A percentile compares a stretch with the other conserved stretches of the same genome.
These are phyloP conservation scores for Suhomyces prunicola DNA, from an alignment of 805 yeast species.

Conservation along the genomic window DNA sequence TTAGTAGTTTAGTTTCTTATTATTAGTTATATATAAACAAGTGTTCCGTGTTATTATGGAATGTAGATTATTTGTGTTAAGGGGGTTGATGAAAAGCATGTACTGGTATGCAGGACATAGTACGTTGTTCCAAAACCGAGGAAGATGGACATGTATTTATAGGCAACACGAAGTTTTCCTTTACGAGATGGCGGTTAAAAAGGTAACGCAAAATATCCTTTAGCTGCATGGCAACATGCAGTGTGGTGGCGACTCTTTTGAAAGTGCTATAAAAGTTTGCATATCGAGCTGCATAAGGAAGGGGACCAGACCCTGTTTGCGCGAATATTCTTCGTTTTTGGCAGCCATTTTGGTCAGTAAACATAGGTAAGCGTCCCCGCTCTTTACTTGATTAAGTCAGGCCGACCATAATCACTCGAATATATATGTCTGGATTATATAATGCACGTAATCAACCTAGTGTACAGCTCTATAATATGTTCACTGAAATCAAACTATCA, in stretches of 20 bases:
- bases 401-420: background rate
- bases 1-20: conserved; percentile 3
- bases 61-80: background rate
- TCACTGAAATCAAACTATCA: background rate
- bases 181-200: background rate
- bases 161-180: background rate
- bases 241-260: background rate
- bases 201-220: background rate
- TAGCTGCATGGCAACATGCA: background rate
- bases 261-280: background rate
- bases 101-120: background rate
- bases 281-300: background rate
- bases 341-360: background rate
- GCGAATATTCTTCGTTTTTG: background rate
- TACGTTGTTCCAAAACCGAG: background rate
- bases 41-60: background rate
- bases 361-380: background rate
- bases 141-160: background rate
- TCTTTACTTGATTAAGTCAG: background rate
- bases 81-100: background rate
- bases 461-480: background rate
- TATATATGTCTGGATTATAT: background rate
- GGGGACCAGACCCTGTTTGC: background rate
- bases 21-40: background rate
- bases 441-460: background rate